Percentiles rank a stretch among this genome's conserved stretches.
These are phyloP conservation scores for Teratosphaeria gauchensis DNA, from an alignment of 2,329 filamentous ascomycete species.

Conservation along the genomic window DNA sequence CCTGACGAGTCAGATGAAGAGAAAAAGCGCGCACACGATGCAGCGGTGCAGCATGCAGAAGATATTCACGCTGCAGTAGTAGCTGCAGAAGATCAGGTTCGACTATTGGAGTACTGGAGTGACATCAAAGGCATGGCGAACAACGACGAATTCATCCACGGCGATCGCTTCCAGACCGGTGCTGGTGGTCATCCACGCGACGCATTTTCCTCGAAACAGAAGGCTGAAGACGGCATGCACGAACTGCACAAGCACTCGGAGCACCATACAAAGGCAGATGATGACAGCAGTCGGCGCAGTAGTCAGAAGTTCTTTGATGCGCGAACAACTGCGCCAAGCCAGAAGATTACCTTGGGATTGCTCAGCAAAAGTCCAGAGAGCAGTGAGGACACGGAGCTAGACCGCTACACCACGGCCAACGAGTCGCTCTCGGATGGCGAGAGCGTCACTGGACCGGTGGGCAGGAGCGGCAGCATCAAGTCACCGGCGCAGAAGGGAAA, in stretches of 20 bases:
- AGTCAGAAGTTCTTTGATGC: conserved; percentile 3
- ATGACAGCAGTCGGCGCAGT: background rate
- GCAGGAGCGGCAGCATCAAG: background rate
- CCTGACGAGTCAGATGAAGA: conserved; percentile 34
- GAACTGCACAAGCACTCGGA: conserved; percentile 12
- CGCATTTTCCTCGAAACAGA: conserved; percentile 11
- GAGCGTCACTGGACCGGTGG: background rate
- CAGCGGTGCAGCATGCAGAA: conserved; percentile 41
- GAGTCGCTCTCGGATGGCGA: conserved; percentile 4
- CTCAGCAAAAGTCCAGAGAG: background rate
- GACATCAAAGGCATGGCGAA: conserved; percentile 43
- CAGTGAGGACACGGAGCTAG: conserved; percentile 1
- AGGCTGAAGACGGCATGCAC: conserved; percentile 6
- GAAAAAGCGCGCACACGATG: conserved; percentile 29
- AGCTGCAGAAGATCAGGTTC: conserved; percentile 71
- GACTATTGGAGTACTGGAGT: conserved; percentile 77
- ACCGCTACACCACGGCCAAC: conserved; percentile 8
- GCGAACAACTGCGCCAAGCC: conserved; percentile 2
- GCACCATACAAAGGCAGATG: conserved; percentile 1
- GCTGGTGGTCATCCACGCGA: conserved; percentile 6
- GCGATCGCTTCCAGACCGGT: conserved; percentile 1
- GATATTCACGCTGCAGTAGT: conserved; percentile 65
- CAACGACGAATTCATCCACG: conserved; percentile 1
- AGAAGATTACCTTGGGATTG: background rate
- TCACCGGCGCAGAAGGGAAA: conserved; percentile 6